phyloP scores from a whole-genome alignment of 2,329 filamentous ascomycete genomes.

The Monosporascus ibericus region DNA sequence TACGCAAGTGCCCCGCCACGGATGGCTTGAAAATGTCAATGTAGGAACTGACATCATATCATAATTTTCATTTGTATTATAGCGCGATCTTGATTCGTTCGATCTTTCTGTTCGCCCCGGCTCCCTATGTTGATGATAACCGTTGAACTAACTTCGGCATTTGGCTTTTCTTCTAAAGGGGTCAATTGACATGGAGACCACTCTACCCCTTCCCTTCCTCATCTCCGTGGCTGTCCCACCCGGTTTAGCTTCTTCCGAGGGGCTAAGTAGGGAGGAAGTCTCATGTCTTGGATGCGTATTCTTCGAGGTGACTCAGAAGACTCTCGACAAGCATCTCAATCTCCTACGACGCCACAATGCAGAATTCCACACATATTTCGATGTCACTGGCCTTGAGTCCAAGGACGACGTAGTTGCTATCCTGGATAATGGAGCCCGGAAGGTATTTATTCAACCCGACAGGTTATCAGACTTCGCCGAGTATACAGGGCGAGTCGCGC shows the following conservation, averaged over 20 bases:
- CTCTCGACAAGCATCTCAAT: constrained; percentile 35
- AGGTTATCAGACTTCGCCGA: constrained; percentile 56
- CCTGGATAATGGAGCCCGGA: constrained; percentile 78
- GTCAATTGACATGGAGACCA: constrained; percentile 50
- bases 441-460: constrained; percentile 71
- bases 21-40: not conserved
- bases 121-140: too few relatives aligned
- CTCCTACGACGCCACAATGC: constrained; percentile 45
- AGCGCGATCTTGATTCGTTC: too few relatives aligned
- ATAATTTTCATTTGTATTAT: not conserved
- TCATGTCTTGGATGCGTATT: constrained; percentile 54
- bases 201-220: constrained; percentile 57
- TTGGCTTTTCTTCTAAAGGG: not conserved
- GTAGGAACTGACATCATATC: not conserved
- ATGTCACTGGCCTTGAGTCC: constrained; percentile 64
- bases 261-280: constrained; percentile 51
- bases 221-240: constrained; percentile 49
- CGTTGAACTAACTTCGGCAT: not conserved
- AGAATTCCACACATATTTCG: constrained; percentile 63
- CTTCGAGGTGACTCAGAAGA: constrained; percentile 41
- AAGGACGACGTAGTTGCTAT: constrained; percentile 71
- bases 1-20: not conserved
- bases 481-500: constrained; percentile 51
- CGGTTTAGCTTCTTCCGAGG: constrained; percentile 41
- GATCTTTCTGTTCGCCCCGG: too few relatives aligned